Evolutionary conservation across 192 early-diverging fungal genomes (phyloP).

Genomic region (Linnemannia elongata): DNA sequence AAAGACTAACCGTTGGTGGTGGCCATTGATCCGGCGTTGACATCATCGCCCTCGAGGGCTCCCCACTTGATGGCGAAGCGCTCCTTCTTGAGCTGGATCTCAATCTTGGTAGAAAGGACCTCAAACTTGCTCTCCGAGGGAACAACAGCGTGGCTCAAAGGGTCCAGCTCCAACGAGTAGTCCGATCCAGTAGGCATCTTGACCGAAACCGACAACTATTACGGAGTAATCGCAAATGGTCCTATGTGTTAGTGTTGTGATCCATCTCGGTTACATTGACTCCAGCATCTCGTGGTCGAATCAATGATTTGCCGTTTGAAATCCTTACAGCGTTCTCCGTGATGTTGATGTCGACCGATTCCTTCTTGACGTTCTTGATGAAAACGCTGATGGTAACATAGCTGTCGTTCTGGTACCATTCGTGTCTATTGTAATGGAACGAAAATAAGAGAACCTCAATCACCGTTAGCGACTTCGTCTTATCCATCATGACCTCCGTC

Average conservation of each 20-base stretch:
- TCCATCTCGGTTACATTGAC: background rate
- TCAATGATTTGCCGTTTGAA: background rate
- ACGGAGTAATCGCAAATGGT: background rate
- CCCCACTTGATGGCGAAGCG: conserved; percentile 84
- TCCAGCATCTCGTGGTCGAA: background rate
- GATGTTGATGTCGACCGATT: conserved; percentile 77
- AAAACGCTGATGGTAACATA: conserved; percentile 89
- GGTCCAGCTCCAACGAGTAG: conserved; percentile 91
- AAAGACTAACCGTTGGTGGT: conserved; percentile 56
- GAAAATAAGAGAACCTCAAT: background rate
- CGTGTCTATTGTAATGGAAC: conserved; percentile 75
- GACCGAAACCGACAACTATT: conserved; percentile 81
- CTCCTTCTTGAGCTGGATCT: conserved; percentile 88
- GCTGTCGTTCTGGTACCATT: conserved; percentile 97
- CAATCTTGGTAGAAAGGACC: conserved; percentile 93
- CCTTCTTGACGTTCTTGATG: conserved; percentile 85
- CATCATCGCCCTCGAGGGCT: conserved; percentile 79
- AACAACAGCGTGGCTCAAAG: conserved; percentile 81
- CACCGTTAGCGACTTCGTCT: background rate
- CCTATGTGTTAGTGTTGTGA: background rate
- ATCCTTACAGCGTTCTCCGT: conserved; percentile 63
- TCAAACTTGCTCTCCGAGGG: conserved; percentile 77
- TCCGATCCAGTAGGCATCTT: conserved; percentile 87
- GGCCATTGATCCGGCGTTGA: conserved; percentile 44
- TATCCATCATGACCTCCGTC: background rate